These are phyloP conservation scores for Vachellia collinsii DNA, from an alignment of 306 rosid species.

Conservation along the genomic window DNA sequence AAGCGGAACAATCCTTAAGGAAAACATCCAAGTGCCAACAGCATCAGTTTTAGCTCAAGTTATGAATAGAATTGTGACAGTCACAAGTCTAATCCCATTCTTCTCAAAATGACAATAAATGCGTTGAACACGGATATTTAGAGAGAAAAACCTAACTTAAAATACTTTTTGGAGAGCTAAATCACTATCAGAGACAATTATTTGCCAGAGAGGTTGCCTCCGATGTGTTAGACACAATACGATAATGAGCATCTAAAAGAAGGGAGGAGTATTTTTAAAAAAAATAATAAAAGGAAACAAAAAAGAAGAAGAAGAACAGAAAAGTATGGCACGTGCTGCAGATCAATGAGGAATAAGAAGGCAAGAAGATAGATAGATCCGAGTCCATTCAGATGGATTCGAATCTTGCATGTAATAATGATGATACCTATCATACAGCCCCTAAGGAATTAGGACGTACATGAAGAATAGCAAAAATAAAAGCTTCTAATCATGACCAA, in stretches of 20 bases:
- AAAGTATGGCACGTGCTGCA: constrained; percentile 33
- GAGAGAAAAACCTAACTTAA: constrained; percentile 39
- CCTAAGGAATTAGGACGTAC: neutral
- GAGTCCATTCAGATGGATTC: constrained; percentile 13
- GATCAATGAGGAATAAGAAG: constrained; percentile 19
- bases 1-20: neutral
- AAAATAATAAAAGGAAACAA: neutral
- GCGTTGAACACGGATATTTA: constrained; percentile 37
- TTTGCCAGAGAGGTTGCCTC: constrained; percentile 59
- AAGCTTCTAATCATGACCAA: neutral
- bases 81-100: constrained; percentile 58
- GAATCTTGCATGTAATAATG: constrained; percentile 13
- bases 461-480: neutral
- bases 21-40: constrained; percentile 22
- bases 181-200: constrained; percentile 53
- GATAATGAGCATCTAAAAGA: constrained; percentile 35
- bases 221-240: constrained; percentile 57
- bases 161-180: constrained; percentile 37
- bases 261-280: constrained; percentile 16
- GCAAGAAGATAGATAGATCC: constrained; percentile 20
- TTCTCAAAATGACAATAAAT: constrained; percentile 63
- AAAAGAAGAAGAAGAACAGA: neutral
- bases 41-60: constrained; percentile 35
- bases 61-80: constrained; percentile 39
- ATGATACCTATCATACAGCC: constrained; percentile 2